Evolutionary conservation across 768 basidiomycete genomes (phyloP).

Genomic region (Antrodiella citrinella): DNA sequence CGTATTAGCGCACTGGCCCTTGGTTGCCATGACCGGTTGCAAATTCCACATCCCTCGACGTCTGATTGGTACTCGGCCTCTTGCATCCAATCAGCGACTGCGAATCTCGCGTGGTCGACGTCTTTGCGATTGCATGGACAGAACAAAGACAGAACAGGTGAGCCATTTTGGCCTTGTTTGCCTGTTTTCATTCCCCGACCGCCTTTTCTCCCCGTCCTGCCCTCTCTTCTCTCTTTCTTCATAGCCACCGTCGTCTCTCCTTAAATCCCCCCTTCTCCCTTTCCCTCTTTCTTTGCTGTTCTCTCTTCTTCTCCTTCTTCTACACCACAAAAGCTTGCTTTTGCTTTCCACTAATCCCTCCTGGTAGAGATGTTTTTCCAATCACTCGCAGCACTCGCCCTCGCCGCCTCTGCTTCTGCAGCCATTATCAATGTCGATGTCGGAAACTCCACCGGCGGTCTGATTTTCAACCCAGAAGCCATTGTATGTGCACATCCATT

Average conservation of each 20-base stretch:
- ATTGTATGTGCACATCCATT: conserved; percentile 30
- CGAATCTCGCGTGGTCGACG: background rate
- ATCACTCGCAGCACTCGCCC: conserved; percentile 40
- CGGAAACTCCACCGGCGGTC: conserved; percentile 33
- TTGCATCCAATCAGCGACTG: background rate
- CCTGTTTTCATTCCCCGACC: background rate
- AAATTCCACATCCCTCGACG: background rate
- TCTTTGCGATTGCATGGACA: too few relatives aligned
- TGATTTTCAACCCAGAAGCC: conserved; percentile 43
- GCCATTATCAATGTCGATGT: conserved; percentile 48
- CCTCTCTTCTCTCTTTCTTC: background rate
- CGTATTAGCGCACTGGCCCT: background rate
- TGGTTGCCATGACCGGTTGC: background rate
- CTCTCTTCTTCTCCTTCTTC: conserved; percentile 14
- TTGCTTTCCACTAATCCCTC: conserved; percentile 16
- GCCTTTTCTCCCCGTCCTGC: too few relatives aligned
- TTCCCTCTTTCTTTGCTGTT: conserved; percentile 11
- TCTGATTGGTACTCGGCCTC: background rate
- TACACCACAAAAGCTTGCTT: conserved; percentile 18
- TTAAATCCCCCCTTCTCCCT: conserved; percentile 2
- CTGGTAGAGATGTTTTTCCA: conserved; percentile 28
- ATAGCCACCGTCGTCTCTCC: conserved; percentile 1
- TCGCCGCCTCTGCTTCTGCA: conserved; percentile 43
- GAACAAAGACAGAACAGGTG: too few relatives aligned
- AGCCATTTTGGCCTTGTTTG: too few relatives aligned